Conservation (phyloP, 257 asterid species). For the Fraxinus cuspidata region DNA sequence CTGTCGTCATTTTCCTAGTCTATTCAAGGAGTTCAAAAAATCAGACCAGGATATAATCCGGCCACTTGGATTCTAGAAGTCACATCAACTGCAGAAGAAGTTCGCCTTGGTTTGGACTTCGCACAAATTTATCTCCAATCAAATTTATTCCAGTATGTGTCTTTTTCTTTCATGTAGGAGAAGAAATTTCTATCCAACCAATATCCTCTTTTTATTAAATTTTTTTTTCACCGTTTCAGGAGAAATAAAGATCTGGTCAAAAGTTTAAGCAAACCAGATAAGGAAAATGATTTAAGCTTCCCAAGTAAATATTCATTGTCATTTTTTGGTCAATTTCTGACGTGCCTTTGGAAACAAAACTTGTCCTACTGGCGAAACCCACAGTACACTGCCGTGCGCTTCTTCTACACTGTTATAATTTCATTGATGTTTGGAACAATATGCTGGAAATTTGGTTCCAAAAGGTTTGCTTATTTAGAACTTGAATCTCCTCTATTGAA, state of each 20-base stretch:
- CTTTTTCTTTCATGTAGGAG: not conserved
- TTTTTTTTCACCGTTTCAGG: constrained; percentile 42
- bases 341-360: constrained; percentile 95
- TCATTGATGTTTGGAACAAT: constrained; percentile 89
- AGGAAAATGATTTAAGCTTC: constrained; percentile 59
- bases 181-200: not conserved
- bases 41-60: constrained; percentile 77
- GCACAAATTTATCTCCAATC: constrained; percentile 70
- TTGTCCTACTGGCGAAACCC: constrained; percentile 93
- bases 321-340: constrained; percentile 65
- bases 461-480: constrained; percentile 48
- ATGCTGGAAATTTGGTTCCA: constrained; percentile 88
- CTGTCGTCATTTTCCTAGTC: constrained; percentile 37
- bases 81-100: constrained; percentile 71
- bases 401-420: constrained; percentile 74
- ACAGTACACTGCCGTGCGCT: constrained; percentile 79
- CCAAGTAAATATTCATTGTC: constrained; percentile 75
- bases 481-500: constrained; percentile 5
- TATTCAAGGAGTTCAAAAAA: constrained; percentile 59
- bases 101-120: constrained; percentile 66
- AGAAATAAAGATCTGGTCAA: constrained; percentile 65
- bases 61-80: constrained; percentile 95
- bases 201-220: not conserved
- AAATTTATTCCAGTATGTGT: constrained; percentile 51
- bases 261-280: constrained; percentile 63